These are phyloP conservation scores for Panus rudis DNA, from an alignment of 768 basidiomycete genomes.

Conservation along the genomic window DNA sequence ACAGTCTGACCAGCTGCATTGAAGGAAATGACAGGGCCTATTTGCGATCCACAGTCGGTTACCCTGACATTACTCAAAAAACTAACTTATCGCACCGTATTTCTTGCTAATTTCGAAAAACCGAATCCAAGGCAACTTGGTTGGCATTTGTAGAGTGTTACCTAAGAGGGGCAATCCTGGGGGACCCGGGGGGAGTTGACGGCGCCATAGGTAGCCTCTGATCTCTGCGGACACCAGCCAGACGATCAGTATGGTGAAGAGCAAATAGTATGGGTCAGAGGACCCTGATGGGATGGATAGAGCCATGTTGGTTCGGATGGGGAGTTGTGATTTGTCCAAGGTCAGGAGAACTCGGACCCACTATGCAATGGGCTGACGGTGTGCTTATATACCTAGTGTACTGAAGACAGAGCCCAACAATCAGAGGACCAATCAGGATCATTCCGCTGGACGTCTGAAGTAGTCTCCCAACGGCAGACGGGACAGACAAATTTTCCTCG, in stretches of 20 bases:
- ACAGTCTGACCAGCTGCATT: constrained; percentile 2
- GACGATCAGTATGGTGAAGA: neutral
- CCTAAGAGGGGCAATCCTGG: constrained; percentile 2
- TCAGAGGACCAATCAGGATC: too few species aligned
- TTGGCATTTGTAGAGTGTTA: constrained; percentile 1
- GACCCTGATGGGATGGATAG: too few species aligned
- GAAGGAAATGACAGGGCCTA: constrained; percentile 1
- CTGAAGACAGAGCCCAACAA: too few species aligned
- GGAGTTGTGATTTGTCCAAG: too few species aligned
- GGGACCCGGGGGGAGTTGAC: constrained; percentile 2
- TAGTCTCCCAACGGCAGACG: too few species aligned
- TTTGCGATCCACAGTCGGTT: neutral
- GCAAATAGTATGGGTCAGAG: neutral
- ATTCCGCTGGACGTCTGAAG: too few species aligned
- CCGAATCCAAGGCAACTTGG: neutral
- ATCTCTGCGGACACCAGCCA: neutral
- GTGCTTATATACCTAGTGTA: too few species aligned
- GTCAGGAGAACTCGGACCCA: too few species aligned
- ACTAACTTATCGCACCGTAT: constrained; percentile 1
- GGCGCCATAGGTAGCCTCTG: neutral
- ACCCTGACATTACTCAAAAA: neutral
- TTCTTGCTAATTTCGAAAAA: constrained; percentile 1
- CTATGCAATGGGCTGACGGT: too few species aligned
- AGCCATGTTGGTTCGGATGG: too few species aligned
- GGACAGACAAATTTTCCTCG: too few species aligned